These are phyloP conservation scores for Lunasporangiospora selenospora DNA, from an alignment of 192 early-diverging fungal genomes.

Conservation along the genomic window DNA sequence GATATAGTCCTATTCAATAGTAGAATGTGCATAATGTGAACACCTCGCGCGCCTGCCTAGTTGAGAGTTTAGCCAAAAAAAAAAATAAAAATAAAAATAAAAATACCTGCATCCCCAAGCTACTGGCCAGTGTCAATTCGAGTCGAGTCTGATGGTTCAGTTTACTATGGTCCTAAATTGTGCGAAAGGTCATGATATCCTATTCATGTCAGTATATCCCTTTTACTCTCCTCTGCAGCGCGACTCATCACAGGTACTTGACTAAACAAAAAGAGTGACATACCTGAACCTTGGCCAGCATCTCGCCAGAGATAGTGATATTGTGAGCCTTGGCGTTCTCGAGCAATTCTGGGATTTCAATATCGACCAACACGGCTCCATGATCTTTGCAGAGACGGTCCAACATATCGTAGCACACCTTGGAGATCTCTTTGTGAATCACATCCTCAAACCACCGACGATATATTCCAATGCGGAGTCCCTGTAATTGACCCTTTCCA, in stretches of 20 bases:
- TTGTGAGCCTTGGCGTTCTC: conserved; percentile 63
- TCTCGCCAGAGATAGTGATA: conserved; percentile 70
- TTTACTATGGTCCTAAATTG: conserved; percentile 37
- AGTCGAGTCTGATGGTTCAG: conserved; percentile 55
- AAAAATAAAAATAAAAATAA: conserved; percentile 11
- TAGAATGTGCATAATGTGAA: too few relatives aligned
- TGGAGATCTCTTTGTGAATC: conserved; percentile 28
- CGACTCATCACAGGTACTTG: too few relatives aligned
- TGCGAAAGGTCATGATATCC: too few relatives aligned
- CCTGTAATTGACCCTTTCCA: conserved; percentile 44
- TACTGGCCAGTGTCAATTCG: conserved; percentile 37
- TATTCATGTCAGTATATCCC: too few relatives aligned
- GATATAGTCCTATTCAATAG: conserved; percentile 67
- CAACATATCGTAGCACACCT: conserved; percentile 40
- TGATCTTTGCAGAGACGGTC: conserved; percentile 41
- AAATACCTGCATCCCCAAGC: conserved; percentile 31
- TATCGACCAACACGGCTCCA: conserved; percentile 69
- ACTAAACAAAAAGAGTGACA: conserved; percentile 2
- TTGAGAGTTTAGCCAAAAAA: neutral
- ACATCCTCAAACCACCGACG: conserved; percentile 56
- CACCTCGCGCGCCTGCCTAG: too few relatives aligned
- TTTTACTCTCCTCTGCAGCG: too few relatives aligned
- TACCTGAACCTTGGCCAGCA: conserved; percentile 41
- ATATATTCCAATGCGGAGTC: conserved; percentile 66
- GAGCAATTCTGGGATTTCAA: conserved; percentile 67